Conservation (phyloP, 345 rosid genomes). For the Lumnitzera littorea region DNA sequence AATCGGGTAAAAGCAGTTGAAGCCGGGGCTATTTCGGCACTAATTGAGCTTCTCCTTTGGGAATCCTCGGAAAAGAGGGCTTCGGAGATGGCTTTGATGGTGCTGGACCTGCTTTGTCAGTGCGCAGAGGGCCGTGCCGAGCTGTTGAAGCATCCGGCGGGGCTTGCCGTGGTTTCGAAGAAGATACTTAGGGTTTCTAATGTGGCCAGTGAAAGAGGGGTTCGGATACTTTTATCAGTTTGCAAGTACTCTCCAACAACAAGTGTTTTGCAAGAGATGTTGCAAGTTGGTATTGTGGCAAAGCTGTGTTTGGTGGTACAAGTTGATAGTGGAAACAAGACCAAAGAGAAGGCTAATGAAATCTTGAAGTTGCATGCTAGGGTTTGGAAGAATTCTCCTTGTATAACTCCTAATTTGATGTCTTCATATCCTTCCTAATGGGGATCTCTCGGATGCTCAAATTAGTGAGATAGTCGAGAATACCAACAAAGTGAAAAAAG, state of each 20-base stretch:
- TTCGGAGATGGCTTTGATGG: constrained; percentile 40
- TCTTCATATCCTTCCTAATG: constrained; percentile 24
- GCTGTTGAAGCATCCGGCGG: constrained; percentile 53
- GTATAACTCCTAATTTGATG: constrained; percentile 31
- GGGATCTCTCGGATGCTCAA: too few species aligned
- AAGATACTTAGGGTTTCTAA: constrained; percentile 69
- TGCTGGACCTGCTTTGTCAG: constrained; percentile 48
- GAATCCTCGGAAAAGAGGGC: constrained; percentile 41
- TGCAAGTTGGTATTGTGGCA: constrained; percentile 60
- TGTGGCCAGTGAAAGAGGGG: constrained; percentile 52
- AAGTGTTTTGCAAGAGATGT: constrained; percentile 49
- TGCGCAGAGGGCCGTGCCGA: constrained; percentile 81
- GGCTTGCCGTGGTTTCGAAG: constrained; percentile 64
- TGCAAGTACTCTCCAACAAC: constrained; percentile 52
- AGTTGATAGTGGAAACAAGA: constrained; percentile 34
- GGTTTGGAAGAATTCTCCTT: constrained; percentile 59
- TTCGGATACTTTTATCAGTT: constrained; percentile 50
- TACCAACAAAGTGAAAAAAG: too few species aligned
- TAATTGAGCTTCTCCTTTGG: constrained; percentile 52
- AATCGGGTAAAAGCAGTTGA: constrained; percentile 62
- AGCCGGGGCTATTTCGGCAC: constrained; percentile 40
- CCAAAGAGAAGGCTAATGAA: constrained; percentile 53
- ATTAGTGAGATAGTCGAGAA: too few species aligned
- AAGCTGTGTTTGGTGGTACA: constrained; percentile 67
- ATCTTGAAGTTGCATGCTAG: constrained; percentile 57